These are phyloP conservation scores for Mycena kentingensis DNA, from an alignment of 768 basidiomycete species.

Conservation along the genomic window DNA sequence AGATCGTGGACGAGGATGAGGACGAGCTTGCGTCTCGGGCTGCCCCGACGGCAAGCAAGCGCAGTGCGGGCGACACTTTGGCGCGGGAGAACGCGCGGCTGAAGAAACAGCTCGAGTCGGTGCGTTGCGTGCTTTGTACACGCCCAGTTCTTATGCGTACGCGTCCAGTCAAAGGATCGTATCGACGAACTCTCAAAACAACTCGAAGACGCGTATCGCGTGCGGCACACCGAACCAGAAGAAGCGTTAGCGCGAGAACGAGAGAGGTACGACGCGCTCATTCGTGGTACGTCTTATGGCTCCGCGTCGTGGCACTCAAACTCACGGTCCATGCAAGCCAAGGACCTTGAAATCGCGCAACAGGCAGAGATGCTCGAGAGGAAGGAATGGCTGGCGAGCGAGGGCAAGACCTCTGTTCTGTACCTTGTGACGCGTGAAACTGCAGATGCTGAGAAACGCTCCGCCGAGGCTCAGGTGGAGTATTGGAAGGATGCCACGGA, in stretches of 20 bases:
- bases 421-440: slow-evolving; percentile 75
- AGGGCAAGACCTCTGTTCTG: slow-evolving; percentile 52
- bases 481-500: slow-evolving; percentile 46
- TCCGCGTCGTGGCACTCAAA: slow-evolving; percentile 1
- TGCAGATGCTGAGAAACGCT: slow-evolving; percentile 67
- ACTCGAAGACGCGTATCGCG: slow-evolving; percentile 57
- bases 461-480: slow-evolving; percentile 48
- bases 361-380: slow-evolving; percentile 56
- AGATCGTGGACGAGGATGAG: slow-evolving; percentile 15
- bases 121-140: background rate
- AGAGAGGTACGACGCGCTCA: slow-evolving; percentile 51
- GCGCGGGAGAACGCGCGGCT: slow-evolving; percentile 9
- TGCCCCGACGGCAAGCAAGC: slow-evolving; percentile 15
- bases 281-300: slow-evolving; percentile 48
- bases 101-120: slow-evolving; percentile 5
- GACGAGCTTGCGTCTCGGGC: background rate
- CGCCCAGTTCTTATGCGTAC: background rate
- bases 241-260: slow-evolving; percentile 49
- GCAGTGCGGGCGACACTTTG: slow-evolving; percentile 2
- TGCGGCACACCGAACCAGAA: slow-evolving; percentile 70
- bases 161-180: slow-evolving; percentile 49
- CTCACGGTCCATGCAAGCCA: slow-evolving; percentile 42
- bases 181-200: slow-evolving; percentile 52
- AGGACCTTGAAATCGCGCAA: slow-evolving; percentile 56
- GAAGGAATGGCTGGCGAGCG: slow-evolving; percentile 54